Evolutionary conservation across 768 basidiomycete species (phyloP), one percentile per base, ranked within the genome.

Genomic region (Serendipita vermifera): DNA sequence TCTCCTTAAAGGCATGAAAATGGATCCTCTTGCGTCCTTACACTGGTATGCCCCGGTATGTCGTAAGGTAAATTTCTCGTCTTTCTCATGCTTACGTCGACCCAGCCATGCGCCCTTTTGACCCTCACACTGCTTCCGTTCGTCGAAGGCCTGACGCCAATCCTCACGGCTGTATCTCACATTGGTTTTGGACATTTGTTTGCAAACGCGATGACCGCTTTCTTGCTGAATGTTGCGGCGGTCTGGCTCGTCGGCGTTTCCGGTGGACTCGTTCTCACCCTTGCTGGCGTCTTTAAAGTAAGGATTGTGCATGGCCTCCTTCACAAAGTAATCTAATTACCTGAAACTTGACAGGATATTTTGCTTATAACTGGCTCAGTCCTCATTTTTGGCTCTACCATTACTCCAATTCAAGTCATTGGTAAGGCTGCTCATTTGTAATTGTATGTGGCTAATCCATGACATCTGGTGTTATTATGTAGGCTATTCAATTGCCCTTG

Each of bases 11-110:
- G 92, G 92, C 33, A 72, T 96, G 64, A 96, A 96, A 72, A 97
- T 98, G 93, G 91, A 96, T 65, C 94, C 94, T 0, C 78, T 97
- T 4, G 87, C 91, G 20, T 96, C 92, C 4, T 70, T 98, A 54
- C 88, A 98, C 73, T 97, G 94, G 73, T 96, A 92, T 66, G 92
- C 93, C 7, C 92, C 92, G 13, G 88, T 68, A 24, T 7, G 61
- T 54, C 22, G 11, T 38, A 38, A 13, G 41, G 54, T 48, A 43
- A 48, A 26, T 57, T 26, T 58, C 43, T 58, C 32, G 38, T 15
- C 41, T 36, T 33, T 22, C 14, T 32, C 38, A 27, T 56, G 20
- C 39, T 3, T 13, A 13, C 7, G 6, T 35, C 22, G 36, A 22
- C 15, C 59, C 68, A 73, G 48, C 73, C 97, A 54, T 98, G 94